A percentile compares a stretch with the other conserved stretches of the same genome.
Evolutionary conservation across 2,329 filamentous ascomycete genomes (phyloP).

Genomic region (Monosporascus sp.): DNA sequence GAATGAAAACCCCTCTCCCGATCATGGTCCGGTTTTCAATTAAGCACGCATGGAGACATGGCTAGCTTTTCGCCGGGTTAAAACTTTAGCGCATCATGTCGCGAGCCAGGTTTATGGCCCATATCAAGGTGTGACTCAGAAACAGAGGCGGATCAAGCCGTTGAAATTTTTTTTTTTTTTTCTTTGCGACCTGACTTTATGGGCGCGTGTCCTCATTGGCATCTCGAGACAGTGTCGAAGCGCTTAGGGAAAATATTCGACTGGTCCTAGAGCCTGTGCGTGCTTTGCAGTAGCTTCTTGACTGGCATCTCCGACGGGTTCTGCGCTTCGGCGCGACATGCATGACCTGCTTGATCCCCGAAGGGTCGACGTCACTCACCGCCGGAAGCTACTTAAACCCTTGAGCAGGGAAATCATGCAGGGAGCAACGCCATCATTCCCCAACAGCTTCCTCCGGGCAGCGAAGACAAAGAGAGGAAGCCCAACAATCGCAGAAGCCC

Average conservation of each 20-base stretch:
- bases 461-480: background rate
- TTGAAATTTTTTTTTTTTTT: conserved; percentile 36
- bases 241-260: too few species aligned
- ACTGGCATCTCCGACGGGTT: conserved; percentile 48
- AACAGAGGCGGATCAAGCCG: conserved; percentile 31
- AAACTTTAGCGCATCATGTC: conserved; percentile 1
- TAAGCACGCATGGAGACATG: too few species aligned
- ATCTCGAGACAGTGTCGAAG: conserved; percentile 29
- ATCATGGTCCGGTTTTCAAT: too few species aligned
- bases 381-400: conserved; percentile 23
- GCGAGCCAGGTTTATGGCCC: conserved; percentile 1
- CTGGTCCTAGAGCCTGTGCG: conserved; percentile 21
- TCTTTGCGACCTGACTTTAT: conserved; percentile 38
- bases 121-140: conserved; percentile 3
- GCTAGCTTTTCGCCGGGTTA: too few species aligned
- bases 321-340: conserved; percentile 29
- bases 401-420: conserved; percentile 30
- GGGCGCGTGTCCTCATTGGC: conserved; percentile 54
- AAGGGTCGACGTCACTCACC: conserved; percentile 49
- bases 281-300: conserved; percentile 37
- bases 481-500: conserved; percentile 11
- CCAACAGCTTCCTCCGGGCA: conserved; percentile 13
- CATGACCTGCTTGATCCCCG: conserved; percentile 18
- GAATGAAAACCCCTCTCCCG: too few species aligned
- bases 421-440: conserved; percentile 7